phyloP scores from a whole-genome alignment of 768 basidiomycete genomes.

The Trametes cingulata region DNA sequence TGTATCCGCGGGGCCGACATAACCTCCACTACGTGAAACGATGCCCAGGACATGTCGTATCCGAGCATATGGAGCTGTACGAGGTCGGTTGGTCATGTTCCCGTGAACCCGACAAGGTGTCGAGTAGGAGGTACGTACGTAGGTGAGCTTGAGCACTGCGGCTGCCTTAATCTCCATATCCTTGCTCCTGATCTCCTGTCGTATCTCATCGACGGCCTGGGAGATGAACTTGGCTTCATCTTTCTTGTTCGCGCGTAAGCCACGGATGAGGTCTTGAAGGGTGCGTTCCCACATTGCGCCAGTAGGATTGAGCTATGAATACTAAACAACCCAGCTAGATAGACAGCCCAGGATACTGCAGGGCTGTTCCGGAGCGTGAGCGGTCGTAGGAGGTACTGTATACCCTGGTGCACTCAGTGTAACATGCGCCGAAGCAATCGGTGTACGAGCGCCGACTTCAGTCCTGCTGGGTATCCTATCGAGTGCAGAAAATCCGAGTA shows the following conservation, averaged over 20 bases:
- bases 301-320: neutral
- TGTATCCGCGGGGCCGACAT: constrained; percentile 94
- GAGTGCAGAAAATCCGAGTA: no score
- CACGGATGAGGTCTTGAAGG: constrained; percentile 92
- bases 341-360: neutral
- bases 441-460: no score
- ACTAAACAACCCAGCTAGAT: neutral
- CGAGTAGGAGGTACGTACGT: constrained; percentile 59
- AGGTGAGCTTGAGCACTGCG: constrained; percentile 93
- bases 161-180: constrained; percentile 98
- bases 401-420: neutral
- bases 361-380: neutral
- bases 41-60: constrained; percentile 93
- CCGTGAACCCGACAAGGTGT: constrained; percentile 2
- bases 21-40: constrained; percentile 96
- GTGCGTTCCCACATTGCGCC: constrained; percentile 90
- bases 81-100: constrained; percentile 2
- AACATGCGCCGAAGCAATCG: no score
- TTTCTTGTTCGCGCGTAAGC: constrained; percentile 92
- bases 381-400: neutral
- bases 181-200: constrained; percentile 85
- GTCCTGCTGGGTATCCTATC: no score
- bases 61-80: constrained; percentile 96
- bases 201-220: constrained; percentile 91
- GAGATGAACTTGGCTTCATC: constrained; percentile 92